A percentile compares a stretch with the other conserved stretches of the same genome.
These are phyloP conservation scores for Juncus inflexus DNA, from an alignment of 176 grass and related monocot species.

Conservation along the genomic window DNA sequence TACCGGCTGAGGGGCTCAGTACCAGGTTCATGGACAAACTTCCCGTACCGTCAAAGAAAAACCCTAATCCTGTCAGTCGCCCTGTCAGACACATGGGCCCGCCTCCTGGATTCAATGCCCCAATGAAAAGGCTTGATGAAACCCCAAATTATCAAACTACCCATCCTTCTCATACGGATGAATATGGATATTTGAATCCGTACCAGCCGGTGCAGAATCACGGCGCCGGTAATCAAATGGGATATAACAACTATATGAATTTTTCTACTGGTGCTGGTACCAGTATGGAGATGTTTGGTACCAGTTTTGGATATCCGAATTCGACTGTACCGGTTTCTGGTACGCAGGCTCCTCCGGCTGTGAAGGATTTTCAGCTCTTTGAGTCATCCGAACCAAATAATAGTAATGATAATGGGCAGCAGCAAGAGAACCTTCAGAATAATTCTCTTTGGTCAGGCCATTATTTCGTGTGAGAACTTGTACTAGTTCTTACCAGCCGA, in stretches of 20 bases:
- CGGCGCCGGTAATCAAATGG: conserved; percentile 15
- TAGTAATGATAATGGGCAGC: conserved; percentile 38
- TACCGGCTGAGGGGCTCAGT: conserved; percentile 32
- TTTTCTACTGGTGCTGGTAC: conserved; percentile 30
- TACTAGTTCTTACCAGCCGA: conserved; percentile 39
- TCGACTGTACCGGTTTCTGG: conserved; percentile 46
- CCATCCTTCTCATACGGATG: conserved; percentile 36
- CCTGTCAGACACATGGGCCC: conserved; percentile 64
- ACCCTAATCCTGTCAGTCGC: conserved; percentile 77
- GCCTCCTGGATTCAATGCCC: conserved; percentile 68
- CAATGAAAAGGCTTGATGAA: conserved; percentile 52
- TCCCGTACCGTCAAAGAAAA: conserved; percentile 46
- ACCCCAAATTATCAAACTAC: not conserved
- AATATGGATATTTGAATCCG: conserved; percentile 70
- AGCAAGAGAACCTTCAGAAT: conserved; percentile 36
- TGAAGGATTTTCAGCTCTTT: conserved; percentile 75
- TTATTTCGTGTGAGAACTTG: conserved; percentile 69
- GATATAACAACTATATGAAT: conserved; percentile 32
- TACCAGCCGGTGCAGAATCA: conserved; percentile 39
- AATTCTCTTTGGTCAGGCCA: conserved; percentile 51
- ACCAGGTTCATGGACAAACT: conserved; percentile 39
- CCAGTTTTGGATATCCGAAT: conserved; percentile 46
- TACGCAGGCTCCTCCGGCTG: conserved; percentile 14
- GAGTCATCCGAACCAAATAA: conserved; percentile 50
- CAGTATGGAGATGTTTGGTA: conserved; percentile 31